Evolutionary conservation across 768 basidiomycete genomes (phyloP).

Genomic region (Tremella mesenterica): DNA sequence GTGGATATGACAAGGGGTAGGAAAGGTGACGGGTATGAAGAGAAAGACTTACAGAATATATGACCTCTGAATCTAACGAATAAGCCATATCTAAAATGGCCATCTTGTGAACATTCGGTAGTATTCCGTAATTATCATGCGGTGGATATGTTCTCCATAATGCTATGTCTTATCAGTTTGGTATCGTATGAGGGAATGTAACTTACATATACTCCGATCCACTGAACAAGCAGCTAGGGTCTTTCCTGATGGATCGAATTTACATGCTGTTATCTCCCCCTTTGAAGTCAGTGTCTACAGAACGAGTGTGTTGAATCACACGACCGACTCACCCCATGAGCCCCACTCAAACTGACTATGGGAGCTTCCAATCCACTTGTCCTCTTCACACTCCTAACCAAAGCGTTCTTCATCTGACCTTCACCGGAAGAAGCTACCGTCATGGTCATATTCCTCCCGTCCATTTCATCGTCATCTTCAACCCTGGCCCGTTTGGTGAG

Average conservation of each 20-base stretch:
- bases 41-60: constrained; percentile 31
- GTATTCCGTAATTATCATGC: constrained; percentile 82
- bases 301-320: neutral
- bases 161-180: constrained; percentile 48
- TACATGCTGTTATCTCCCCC: constrained; percentile 82
- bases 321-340: constrained; percentile 61
- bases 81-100: constrained; percentile 85
- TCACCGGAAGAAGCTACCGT: constrained; percentile 44
- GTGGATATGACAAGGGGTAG: neutral
- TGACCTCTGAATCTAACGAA: constrained; percentile 36
- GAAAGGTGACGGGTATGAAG: neutral
- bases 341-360: constrained; percentile 79
- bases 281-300: constrained; percentile 25
- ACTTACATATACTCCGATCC: constrained; percentile 82
- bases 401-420: constrained; percentile 37
- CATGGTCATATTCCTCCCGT: constrained; percentile 36
- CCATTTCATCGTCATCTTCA: constrained; percentile 30
- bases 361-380: constrained; percentile 92
- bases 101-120: constrained; percentile 75
- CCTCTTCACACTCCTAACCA: constrained; percentile 70
- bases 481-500: constrained; percentile 40
- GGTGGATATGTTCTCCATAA: constrained; percentile 87
- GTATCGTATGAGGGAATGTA: neutral
- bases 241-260: constrained; percentile 89
- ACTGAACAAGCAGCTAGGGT: constrained; percentile 86